A percentile compares a stretch with the other conserved stretches of the same genome.
These are phyloP conservation scores for Cylindrotheca closterium DNA, from an alignment of 108 stramenopile genomes.

Conservation along the genomic window DNA sequence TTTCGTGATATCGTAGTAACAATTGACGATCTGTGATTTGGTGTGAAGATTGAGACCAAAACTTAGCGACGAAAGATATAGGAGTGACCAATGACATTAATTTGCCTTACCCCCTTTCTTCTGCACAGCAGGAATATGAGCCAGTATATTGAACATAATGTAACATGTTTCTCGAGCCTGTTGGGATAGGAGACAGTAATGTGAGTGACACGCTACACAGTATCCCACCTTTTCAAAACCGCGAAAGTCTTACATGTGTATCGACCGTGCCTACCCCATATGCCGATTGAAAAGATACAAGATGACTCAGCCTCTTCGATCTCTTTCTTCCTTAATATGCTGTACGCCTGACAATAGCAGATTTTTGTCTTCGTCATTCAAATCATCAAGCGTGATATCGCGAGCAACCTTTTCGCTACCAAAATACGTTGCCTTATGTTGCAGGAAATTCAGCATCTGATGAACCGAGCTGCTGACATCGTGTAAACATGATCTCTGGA, in stretches of 20 bases:
- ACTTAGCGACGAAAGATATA: too few relatives aligned
- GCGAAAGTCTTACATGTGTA: background rate
- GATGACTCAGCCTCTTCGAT: background rate
- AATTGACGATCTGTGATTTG: too few relatives aligned
- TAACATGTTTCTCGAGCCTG: background rate
- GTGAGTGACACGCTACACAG: background rate
- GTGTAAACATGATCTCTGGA: background rate
- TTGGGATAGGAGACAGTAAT: too few relatives aligned
- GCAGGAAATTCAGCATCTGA: conserved; percentile 11
- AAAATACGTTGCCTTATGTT: conserved; percentile 5
- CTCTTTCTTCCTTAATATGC: background rate
- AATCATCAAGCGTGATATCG: conserved; percentile 10
- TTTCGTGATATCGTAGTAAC: background rate
- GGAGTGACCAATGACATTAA: too few relatives aligned
- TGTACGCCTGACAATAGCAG: conserved; percentile 8
- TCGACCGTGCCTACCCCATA: background rate
- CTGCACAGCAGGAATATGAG: background rate
- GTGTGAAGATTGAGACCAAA: too few relatives aligned
- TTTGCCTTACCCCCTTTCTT: background rate
- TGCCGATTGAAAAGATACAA: background rate
- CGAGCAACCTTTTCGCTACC: conserved; percentile 10
- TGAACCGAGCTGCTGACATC: conserved; percentile 1
- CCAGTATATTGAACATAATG: background rate
- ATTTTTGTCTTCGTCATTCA: conserved; percentile 16
- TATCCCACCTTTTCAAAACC: background rate